These are phyloP conservation scores for Arachis stenosperma DNA, from an alignment of 306 rosid genomes.

Conservation along the genomic window DNA sequence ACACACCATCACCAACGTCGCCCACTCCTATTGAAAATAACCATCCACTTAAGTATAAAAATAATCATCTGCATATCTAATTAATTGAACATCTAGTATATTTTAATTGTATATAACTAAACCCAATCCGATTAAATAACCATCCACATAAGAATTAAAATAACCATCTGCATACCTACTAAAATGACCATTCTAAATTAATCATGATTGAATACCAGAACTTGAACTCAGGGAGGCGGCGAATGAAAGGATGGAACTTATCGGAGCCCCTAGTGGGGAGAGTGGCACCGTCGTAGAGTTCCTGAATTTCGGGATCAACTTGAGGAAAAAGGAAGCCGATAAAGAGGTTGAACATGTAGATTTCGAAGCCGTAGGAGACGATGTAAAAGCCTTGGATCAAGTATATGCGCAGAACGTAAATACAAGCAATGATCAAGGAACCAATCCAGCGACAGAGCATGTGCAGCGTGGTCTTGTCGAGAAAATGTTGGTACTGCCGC, in stretches of 20 bases:
- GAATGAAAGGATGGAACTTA: constrained; percentile 97
- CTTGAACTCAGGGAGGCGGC: constrained; percentile 94
- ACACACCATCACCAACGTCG: no score
- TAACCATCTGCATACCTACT: no score
- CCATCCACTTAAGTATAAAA: no score
- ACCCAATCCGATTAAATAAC: no score
- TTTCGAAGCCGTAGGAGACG: constrained; percentile 89
- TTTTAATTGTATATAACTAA: no score
- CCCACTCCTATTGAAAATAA: no score
- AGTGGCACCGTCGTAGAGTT: constrained; percentile 65
- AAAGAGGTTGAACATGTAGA: constrained; percentile 87
- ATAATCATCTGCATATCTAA: no score
- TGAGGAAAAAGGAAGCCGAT: constrained; percentile 93
- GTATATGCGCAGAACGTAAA: constrained; percentile 81
- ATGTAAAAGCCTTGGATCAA: constrained; percentile 83
- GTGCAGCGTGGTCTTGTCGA: constrained; percentile 79
- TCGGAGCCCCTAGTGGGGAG: constrained; percentile 88
- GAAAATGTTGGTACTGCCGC: constrained; percentile 71
- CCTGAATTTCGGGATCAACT: constrained; percentile 88
- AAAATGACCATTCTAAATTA: no score
- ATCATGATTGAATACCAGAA: constrained; percentile 58
- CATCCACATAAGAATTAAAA: no score
- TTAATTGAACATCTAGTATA: no score
- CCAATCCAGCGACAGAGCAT: constrained; percentile 82
- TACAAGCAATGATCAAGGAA: constrained; percentile 46